phyloP scores from a whole-genome alignment of 108 stramenopile genomes.

The Skeletonema marinoi region DNA sequence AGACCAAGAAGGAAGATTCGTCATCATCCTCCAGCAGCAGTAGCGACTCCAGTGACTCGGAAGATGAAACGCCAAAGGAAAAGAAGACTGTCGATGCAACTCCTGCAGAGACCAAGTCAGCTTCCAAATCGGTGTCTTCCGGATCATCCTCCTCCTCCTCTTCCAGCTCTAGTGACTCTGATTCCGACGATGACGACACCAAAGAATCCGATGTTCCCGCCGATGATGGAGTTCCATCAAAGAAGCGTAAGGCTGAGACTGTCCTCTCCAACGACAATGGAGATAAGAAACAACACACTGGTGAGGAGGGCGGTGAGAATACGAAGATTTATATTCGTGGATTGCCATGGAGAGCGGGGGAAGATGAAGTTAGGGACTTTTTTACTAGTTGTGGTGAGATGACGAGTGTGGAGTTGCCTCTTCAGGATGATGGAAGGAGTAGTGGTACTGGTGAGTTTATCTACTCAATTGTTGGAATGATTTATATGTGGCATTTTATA shows the following conservation, averaged over 20 bases:
- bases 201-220: slow-evolving; percentile 48
- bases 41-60: slow-evolving; percentile 19
- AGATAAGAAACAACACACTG: slow-evolving; percentile 23
- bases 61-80: slow-evolving; percentile 44
- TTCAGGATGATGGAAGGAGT: slow-evolving; percentile 83
- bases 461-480: neutral
- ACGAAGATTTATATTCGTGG: slow-evolving; percentile 91
- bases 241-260: slow-evolving; percentile 80
- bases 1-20: slow-evolving; percentile 41
- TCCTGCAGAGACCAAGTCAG: slow-evolving; percentile 28
- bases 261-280: slow-evolving; percentile 21
- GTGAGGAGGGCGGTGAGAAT: slow-evolving; percentile 28
- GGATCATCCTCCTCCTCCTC: slow-evolving; percentile 36
- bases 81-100: slow-evolving; percentile 27
- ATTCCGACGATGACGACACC: slow-evolving; percentile 47
- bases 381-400: slow-evolving; percentile 87
- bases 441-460: slow-evolving; percentile 61
- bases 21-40: slow-evolving; percentile 30
- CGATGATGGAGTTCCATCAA: slow-evolving; percentile 38
- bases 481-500: neutral
- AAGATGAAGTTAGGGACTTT: slow-evolving; percentile 90
- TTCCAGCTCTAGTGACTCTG: slow-evolving; percentile 41
- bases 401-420: slow-evolving; percentile 78
- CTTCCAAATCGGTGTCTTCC: neutral
- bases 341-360: slow-evolving; percentile 91